Conservation (phyloP, 163 green algal genomes). For the Volvox carteri region DNA sequence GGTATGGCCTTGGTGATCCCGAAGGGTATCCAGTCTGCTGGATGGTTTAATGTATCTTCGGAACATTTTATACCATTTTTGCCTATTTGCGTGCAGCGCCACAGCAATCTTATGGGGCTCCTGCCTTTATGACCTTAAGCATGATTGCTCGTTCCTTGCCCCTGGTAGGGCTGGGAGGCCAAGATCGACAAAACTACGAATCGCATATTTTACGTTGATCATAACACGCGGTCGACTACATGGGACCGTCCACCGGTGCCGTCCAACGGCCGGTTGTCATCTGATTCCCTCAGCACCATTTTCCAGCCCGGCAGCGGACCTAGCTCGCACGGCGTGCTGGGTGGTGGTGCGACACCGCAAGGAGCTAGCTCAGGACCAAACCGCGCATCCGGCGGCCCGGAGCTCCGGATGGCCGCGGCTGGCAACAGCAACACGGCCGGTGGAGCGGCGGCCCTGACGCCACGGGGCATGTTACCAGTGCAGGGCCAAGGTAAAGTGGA, state of each 20-base stretch:
- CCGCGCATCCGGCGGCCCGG: neutral
- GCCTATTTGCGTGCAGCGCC: no score
- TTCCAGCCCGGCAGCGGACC: conserved; percentile 16
- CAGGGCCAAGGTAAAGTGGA: neutral
- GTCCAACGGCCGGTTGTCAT: conserved; percentile 28
- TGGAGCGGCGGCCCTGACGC: neutral
- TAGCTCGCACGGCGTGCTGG: neutral
- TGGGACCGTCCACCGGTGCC: conserved; percentile 59
- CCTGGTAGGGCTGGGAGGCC: conserved; percentile 89
- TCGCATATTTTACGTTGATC: conserved; percentile 96
- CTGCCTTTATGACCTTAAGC: no score
- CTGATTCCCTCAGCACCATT: conserved; percentile 17
- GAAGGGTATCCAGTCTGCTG: no score
- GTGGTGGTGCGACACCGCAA: neutral
- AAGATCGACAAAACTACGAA: conserved; percentile 80
- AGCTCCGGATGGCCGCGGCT: neutral
- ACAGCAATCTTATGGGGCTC: no score
- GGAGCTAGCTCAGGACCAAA: neutral
- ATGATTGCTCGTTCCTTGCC: no score
- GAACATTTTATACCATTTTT: no score
- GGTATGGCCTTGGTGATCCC: no score
- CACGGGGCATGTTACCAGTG: neutral
- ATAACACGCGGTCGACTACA: conserved; percentile 84
- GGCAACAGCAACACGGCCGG: neutral
- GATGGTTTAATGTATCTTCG: no score